Evolutionary conservation across 352 stramenopile genomes (phyloP), one percentile per base, ranked within the genome.

Genomic region (Pythium diclinum): DNA sequence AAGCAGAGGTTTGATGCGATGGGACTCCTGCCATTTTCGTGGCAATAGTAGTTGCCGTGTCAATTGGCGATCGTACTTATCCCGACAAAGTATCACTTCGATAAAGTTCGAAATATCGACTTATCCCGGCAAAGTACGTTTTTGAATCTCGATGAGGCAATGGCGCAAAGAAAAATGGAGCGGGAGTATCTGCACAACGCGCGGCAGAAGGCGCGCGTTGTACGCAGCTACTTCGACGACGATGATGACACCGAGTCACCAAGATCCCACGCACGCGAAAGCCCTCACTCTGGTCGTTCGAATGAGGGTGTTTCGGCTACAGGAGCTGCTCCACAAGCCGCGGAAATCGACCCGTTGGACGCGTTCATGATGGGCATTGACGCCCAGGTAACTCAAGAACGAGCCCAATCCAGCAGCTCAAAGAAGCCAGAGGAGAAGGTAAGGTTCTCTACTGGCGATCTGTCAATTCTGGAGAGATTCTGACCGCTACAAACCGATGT

Each of bases 361-460:
- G 87, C 87, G 3, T 95, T 94, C 59, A 95, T 95, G 87, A 66
- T 76, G 10, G 85, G 76, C n/a, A 94, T 95, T 33, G 78, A 87
- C 44, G 77, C 70, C 42, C 83, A 95, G 68, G 87, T 94, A n/a
- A 72, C 63, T 19, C 65, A 79, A 64, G 62, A 93, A 51, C 70
- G 70, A 19, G 8, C 60, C 32, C 19, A 63, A 58, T 7, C 30
- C 63, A 42, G 47, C 56, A 32, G 52, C 72, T 42, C 68, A 34
- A 67, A 59, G 58, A 19, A 42, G 19, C 46, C 58, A 1, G 23
- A 23, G 0, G 63, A 78, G 21, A 88, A 88, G 75, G 76, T 67
- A 44, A 28, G 34, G 10, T 32, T 3, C 19, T 23, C 13, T 8
- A 13, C 28, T 1, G 23, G 4, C 5, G 16, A 23, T 30, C 1